A percentile compares a stretch with the other conserved stretches of the same genome.
Conservation (phyloP, 257 asterid species). For the Eucommia ulmoides region DNA sequence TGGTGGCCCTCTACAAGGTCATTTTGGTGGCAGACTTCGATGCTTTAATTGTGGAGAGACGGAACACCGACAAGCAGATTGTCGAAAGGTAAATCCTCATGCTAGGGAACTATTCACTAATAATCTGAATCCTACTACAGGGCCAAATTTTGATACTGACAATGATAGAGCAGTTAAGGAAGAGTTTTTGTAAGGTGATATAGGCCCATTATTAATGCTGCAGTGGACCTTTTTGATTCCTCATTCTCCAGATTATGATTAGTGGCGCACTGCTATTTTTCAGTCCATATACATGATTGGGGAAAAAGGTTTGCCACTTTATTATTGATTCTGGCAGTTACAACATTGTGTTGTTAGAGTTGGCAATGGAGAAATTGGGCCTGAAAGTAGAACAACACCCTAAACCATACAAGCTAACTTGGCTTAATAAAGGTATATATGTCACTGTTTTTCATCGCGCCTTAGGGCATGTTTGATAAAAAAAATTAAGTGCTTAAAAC, state of each 20-base stretch:
- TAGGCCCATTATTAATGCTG: neutral
- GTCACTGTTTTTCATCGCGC: neutral
- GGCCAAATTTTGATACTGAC: neutral
- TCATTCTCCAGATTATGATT: neutral
- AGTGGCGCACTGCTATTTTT: neutral
- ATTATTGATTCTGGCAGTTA: too few species aligned
- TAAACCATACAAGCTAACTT: neutral
- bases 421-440: neutral
- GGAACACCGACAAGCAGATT: neutral
- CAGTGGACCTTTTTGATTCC: neutral
- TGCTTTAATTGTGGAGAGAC: neutral
- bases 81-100: neutral
- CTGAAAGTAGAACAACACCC: neutral
- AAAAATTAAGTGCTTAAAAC: too few species aligned
- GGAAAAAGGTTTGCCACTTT: neutral
- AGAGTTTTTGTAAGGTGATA: neutral
- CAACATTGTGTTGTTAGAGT: neutral
- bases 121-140: neutral
- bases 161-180: neutral
- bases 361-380: neutral
- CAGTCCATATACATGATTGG: neutral
- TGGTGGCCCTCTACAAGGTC: neutral
- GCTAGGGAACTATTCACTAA: neutral
- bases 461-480: too few species aligned
- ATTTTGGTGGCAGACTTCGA: neutral